Conservation (phyloP, 202 grass and related monocot genomes). For the Carex arenaria region DNA sequence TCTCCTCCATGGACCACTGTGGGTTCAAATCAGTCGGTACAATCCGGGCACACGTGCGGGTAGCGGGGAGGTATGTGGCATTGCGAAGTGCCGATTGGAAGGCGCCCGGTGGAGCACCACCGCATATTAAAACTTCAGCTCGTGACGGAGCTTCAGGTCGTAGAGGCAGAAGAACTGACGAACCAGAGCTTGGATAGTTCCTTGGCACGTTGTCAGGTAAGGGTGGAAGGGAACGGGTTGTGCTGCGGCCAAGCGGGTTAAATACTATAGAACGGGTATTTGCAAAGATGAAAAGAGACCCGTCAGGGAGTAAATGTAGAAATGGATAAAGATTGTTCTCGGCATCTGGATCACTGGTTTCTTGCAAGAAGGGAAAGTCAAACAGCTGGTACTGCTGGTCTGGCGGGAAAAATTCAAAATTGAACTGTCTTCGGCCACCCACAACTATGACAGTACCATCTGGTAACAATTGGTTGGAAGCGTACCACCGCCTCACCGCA, state of each 20-base stretch:
- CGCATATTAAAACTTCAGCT: slow-evolving; percentile 74
- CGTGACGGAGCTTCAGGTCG: neutral
- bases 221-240: slow-evolving; percentile 36
- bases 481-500: slow-evolving; percentile 54
- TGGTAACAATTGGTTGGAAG: slow-evolving; percentile 53
- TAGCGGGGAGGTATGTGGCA: slow-evolving; percentile 43
- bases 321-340: slow-evolving; percentile 94
- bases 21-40: slow-evolving; percentile 43
- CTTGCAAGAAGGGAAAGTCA: slow-evolving; percentile 68
- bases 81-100: slow-evolving; percentile 55
- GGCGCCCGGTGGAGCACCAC: slow-evolving; percentile 42
- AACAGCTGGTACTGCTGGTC: slow-evolving; percentile 14
- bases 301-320: slow-evolving; percentile 86
- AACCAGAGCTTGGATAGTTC: slow-evolving; percentile 62
- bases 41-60: slow-evolving; percentile 49
- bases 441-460: slow-evolving; percentile 65
- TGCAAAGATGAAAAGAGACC: slow-evolving; percentile 66
- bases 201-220: slow-evolving; percentile 43
- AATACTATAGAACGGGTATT: slow-evolving; percentile 62
- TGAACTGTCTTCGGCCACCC: slow-evolving; percentile 64
- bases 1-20: slow-evolving; percentile 59
- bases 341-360: slow-evolving; percentile 47
- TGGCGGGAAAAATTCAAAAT: slow-evolving; percentile 67
- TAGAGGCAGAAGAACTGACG: slow-evolving; percentile 69
- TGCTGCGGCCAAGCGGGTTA: slow-evolving; percentile 34